Base-by-base conservation (phyloP, 495 filamentous ascomycete genomes). In the Astrothelium subdiscretum region DNA sequence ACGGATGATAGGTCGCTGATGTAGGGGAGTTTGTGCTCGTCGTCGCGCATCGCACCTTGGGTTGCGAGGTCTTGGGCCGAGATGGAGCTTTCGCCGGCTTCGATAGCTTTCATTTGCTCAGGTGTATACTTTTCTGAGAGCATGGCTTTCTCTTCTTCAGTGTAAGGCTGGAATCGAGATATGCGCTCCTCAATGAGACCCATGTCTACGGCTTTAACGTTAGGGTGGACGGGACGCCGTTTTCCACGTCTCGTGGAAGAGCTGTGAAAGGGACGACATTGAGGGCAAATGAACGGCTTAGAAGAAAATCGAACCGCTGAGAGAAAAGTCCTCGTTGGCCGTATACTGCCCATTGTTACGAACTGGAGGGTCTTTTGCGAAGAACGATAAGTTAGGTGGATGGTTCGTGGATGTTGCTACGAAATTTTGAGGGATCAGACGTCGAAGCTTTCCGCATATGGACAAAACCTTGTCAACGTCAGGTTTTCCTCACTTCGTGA, bases 51-150 rank as follows among this genome's bases (percentile, higher is more conserved):
- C 2, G 80, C 78, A 58, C 85, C 86, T 73, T 91, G 87, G 40
- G 84, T 80, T 8, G 83, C 81, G 70, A 97, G 73, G 73, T 98
- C 90, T 63, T 81, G 75, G 18, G 86, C 82, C 73, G 89, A 82
- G 74, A 98, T 87, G 62, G 89, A 84, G 11, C 80, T 79, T 74
- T 98, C 94, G 63, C 87, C 94, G 59, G 88, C 90, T 74, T 91
- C 79, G 74, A 98, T 85, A 52, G 91, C 89, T n/a, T 78, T 79
- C 63, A 96, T 77, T 75, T 98, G 94, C 64, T 85, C 81, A 15
- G 86, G 80, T 5, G 88, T 87, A 78, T 96, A 97, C 62, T 79
- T 77, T 65, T 83, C 76, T 32, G 71, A 66, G 40, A 97, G 79
- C 18, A 73, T 66, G 18, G 77, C 79, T 67, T 85, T 81, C 70